Evolutionary conservation across 2,329 filamentous ascomycete genomes (phyloP), one percentile per base, ranked within the genome.

Genomic region (Aureobasidium sp.): DNA sequence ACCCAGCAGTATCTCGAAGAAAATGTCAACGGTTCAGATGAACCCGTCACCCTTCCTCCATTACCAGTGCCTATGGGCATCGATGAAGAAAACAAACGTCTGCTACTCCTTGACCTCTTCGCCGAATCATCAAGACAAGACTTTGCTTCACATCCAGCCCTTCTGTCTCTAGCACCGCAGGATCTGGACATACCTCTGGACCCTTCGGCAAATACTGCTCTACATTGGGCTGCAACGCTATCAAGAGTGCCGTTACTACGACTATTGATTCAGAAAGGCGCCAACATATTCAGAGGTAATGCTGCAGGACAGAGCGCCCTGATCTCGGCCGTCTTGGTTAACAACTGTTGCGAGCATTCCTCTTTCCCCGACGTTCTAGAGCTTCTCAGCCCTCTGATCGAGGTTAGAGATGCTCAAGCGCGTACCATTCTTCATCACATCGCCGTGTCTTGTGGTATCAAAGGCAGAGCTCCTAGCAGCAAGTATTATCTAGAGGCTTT

Each of bases 381-480:
- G 68, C 84, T 96, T 0, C 81, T 99, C 7, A 91, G 91, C 12
- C 84, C 90, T 29, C 93, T 93, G 0, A 95, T 99, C 65, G 92
- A 97, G 67, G 86, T 96, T 47, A 84, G 91, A 25, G 94, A 99
- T 72, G 85, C 89, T 48, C 91, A 91, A 73, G 92, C 92, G 9
- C 84, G 94, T 41, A 97, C 93, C 0, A 91, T 97, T 15, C 79
- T 99, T 27, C 94, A 99, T 71, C 94, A 99, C 71, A 97, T 99
- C 69, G 92, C 94, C 5, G 86, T 97, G 37, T 95, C 94, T 17
- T 97, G 92, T 65, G 94, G 92, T 7, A 94, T 97, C 69, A 96
- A 96, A 72, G 93, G 93, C 7, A 86, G 94, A 53, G 92, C 90
- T 63, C 87, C 90, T 45, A 93, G 94, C 25, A 96, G 91, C 72